phyloP scores from a whole-genome alignment of 805 yeast species.

The Metschnikowia dekortorum region DNA sequence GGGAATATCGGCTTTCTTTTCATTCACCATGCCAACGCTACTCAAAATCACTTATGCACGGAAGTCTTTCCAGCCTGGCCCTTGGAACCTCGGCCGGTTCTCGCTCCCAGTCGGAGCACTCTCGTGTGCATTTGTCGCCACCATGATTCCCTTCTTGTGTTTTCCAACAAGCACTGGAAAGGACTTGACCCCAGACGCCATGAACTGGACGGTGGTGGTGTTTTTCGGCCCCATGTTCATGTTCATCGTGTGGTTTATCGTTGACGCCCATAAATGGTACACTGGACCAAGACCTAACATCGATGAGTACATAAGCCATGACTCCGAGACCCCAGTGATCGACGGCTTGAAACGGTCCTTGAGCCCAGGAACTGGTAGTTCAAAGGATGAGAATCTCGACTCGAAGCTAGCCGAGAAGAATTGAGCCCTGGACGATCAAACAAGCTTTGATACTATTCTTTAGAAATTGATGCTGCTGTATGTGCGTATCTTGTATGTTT shows the following conservation, averaged over 20 bases:
- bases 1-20: constrained; percentile 63
- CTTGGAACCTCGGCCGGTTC: constrained; percentile 58
- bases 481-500: too few relatives aligned
- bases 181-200: constrained; percentile 35
- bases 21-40: constrained; percentile 61
- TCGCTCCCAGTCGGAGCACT: constrained; percentile 46
- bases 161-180: constrained; percentile 44
- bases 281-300: constrained; percentile 54
- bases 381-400: not conserved
- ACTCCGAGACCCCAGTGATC: not conserved
- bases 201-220: constrained; percentile 60
- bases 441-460: too few relatives aligned
- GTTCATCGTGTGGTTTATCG: constrained; percentile 45
- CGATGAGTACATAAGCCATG: constrained; percentile 12
- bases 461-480: too few relatives aligned
- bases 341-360: constrained; percentile 1
- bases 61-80: constrained; percentile 55
- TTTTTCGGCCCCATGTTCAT: constrained; percentile 56
- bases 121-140: constrained; percentile 45
- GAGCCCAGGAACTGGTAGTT: not conserved
- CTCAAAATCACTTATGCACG: constrained; percentile 54
- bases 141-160: constrained; percentile 59
- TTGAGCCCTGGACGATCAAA: too few relatives aligned
- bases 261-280: constrained; percentile 57
- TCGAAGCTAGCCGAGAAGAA: not conserved